Base-by-base conservation (phyloP, 768 basidiomycete genomes). In the Clitopilus passeckerianus region DNA sequence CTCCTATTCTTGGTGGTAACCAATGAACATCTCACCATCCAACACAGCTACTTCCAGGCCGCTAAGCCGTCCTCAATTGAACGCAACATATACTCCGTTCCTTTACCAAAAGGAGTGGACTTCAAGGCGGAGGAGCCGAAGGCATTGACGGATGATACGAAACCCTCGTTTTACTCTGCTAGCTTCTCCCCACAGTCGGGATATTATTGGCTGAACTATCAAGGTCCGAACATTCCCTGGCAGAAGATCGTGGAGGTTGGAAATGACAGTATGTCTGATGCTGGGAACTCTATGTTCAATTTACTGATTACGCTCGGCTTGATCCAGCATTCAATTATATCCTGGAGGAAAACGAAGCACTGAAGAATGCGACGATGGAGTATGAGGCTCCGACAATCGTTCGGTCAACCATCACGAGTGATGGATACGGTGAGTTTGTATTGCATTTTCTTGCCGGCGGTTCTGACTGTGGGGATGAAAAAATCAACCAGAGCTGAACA, bases 111-210 rank as follows among this genome's bases (percentile, higher is more conserved):
- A 56, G 69, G 71, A 46, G 70, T 67, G 43, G 69, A 77, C 18
- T 68, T 72, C 7, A 68, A 74, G 54, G 50, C 65, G n/a, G 66
- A 67, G 16, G 72, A 75, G 52, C 80, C 83, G 5, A 78, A 71
- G 9, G 68, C 81, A 14, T 68, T 89, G 65, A 86, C 86, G 14
- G 86, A 87, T 62, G 68, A 67, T 18, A 70, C 71, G 33, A 78
- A 76, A 54, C 76, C 81, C 0, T 83, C 86, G 1, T 89, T 79
- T 65, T 90, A 90, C 67, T 72, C 77, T 0, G 81, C 86, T 7
- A 78, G 74, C 60, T 97, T 98, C 76, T 97, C 94, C 1, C 93
- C 97, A 0, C 72, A 84, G 30, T 92, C 86, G 1, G 91, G 89
- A 1, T 97, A 89, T 71, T 97, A 95, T 71, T 72, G 93, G 12